phyloP scores from a whole-genome alignment of 129 eudicot species.

The Centrapalus pauciflorus region DNA sequence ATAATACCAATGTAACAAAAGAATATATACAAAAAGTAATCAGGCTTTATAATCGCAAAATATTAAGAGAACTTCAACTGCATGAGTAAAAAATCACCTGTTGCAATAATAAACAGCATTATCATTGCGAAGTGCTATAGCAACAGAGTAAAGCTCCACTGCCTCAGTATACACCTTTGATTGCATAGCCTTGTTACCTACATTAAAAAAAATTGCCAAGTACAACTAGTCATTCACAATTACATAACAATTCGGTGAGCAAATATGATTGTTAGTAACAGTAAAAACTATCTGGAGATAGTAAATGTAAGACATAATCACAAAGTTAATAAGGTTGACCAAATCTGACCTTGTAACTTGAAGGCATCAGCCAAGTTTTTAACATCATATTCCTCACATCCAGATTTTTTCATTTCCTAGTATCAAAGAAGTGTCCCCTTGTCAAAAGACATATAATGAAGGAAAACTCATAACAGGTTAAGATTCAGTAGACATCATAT shows the following conservation, averaged over 20 bases:
- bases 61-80: not conserved
- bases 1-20: too few relatives aligned
- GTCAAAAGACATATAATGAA: not conserved
- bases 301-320: not conserved
- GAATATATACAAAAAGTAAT: not conserved
- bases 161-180: conserved; percentile 58
- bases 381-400: conserved; percentile 44
- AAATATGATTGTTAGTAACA: not conserved
- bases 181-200: conserved; percentile 92
- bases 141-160: conserved; percentile 76
- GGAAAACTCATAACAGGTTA: not conserved
- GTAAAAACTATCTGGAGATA: conserved; percentile 3
- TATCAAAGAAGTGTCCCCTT: conserved; percentile 12
- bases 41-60: not conserved
- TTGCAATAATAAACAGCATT: conserved; percentile 92
- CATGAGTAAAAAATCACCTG: conserved; percentile 45
- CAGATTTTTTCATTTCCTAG: conserved; percentile 71
- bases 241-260: not conserved
- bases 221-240: conserved; percentile 5
- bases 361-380: conserved; percentile 74
- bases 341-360: conserved; percentile 58
- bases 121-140: conserved; percentile 61
- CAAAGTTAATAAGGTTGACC: not conserved
- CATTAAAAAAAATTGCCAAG: conserved; percentile 6
- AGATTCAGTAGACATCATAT: not conserved